Evolutionary conservation across 345 rosid species (phyloP), one percentile per base, ranked within the genome.

Genomic region (Lagerstroemia speciosa): DNA sequence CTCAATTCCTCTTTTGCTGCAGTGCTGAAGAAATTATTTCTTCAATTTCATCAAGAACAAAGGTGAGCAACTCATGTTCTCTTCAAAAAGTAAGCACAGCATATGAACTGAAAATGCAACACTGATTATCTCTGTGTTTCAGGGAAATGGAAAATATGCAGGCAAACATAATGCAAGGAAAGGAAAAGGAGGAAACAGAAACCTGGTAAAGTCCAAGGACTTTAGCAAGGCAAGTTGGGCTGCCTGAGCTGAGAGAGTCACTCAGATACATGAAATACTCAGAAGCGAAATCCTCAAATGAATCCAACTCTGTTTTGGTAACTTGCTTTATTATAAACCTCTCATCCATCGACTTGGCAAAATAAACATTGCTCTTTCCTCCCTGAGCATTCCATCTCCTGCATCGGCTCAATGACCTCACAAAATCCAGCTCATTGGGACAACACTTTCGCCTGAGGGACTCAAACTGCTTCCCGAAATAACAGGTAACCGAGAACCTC

Each of bases 151-250:
- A 50, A 73, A 75, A 71, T 71, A 62, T 58, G 19, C 63, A 11
- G 34, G 34, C 32, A 71, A n/a, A 30, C 52, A 55, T 37, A 36
- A 20, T 58, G 29, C 12, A 60, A 64, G 66, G 19, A 67, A 57
- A 52, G 34, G 31, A 24, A 26, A 8, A 63, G 12, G 62, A 22
- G 38, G 52, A 70, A 43, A 17, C n/a, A 22, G 62, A 67, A 70
- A 94, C 99, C 99, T 95, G 99, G 80, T 92, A 95, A 65, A 95
- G 89, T 68, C 99, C 99, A 58, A 95, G 96, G 72, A 95, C 65
- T 84, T 95, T 95, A 34, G 97, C 99, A 53, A 95, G 93, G 80
- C 98, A 95, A 38, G 98, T 90, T n/a, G 99, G 99, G 78, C 96
- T 84, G 19, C 89, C 83, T 2, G 92, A 79, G 73, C 71, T 80